Base-by-base conservation (phyloP, 2,329 filamentous ascomycete genomes). In the Fusarium annulatum region DNA sequence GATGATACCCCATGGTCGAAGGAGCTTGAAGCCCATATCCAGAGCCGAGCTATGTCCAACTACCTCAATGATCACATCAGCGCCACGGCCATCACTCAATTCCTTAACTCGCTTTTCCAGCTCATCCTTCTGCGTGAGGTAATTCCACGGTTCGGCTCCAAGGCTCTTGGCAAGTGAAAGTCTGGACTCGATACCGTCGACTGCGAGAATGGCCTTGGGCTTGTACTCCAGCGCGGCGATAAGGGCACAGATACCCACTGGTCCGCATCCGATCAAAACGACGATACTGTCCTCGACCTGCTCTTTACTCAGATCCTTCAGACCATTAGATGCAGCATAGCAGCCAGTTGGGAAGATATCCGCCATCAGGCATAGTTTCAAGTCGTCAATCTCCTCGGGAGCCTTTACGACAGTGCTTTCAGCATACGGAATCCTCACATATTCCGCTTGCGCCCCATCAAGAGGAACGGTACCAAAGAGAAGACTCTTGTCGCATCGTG, bases 21-120 rank as follows among this genome's bases (percentile, higher is more conserved):
- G 78, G 19, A 73, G 59, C 43, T 93, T 90, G 79, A 90, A 93
- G 0, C 87, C 91, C 61, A 90, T 92, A 75, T 86, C 87, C 77
- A 94, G 80, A 7, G 92, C 92, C 42, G 89, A 87, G 67, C 89
- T 91, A 70, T 91, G 82, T 0, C 92, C 92, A 21, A 94, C 92
- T 8, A 93, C 90, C 80, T 94, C 92, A 73, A 97, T 91, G 5
- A 95, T 90, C 3, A 92, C 89, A 82, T 97, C 94, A 12, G 94
- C 94, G 12, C 94, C 94, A n/a, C 94, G 86, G 3, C 93, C 94
- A 15, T 92, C 86, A 0, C 93, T 95, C 46, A 92, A 86, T 74
- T 93, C 92, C 77, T 90, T 90, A 52, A 96, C 90, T 51, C 92
- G 88, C 76, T 88, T 86, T 58, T 90, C 83, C 77, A 96, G 85